Conservation (phyloP, 1,284 basidiomycete genomes). For the Boletus semigastroideus region DNA sequence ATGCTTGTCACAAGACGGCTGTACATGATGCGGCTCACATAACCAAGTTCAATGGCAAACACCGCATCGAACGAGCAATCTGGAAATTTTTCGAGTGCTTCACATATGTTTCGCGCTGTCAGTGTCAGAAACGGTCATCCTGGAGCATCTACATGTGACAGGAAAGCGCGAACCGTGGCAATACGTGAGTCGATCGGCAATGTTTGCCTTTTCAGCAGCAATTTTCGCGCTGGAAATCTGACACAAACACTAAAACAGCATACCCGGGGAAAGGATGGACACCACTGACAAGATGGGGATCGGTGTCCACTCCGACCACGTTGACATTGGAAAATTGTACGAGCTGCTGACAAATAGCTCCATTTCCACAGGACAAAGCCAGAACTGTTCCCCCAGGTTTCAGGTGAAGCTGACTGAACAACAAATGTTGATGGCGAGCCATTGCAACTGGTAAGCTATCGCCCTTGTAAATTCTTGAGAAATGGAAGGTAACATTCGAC, state of each 20-base stretch:
- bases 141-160: not conserved
- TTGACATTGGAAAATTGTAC: constrained; percentile 13
- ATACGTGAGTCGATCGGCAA: constrained; percentile 5
- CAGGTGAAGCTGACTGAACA: constrained; percentile 13
- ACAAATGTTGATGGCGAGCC: constrained; percentile 12
- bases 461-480: constrained; percentile 10
- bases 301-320: constrained; percentile 13
- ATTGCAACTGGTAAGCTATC: constrained; percentile 12
- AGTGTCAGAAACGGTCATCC: not conserved
- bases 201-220: constrained; percentile 4
- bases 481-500: constrained; percentile 8
- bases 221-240: constrained; percentile 7
- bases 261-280: not conserved
- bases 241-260: not conserved
- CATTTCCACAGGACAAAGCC: constrained; percentile 15
- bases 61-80: constrained; percentile 13
- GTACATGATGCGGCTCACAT: not conserved
- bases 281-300: constrained; percentile 4
- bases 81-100: constrained; percentile 5
- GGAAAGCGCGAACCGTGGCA: constrained; percentile 1
- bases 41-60: constrained; percentile 11
- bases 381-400: constrained; percentile 12
- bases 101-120: constrained; percentile 5
- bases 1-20: not conserved
- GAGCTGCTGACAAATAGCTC: constrained; percentile 5